These are phyloP conservation scores for Colletotrichum eleusines DNA, from an alignment of 2,329 filamentous ascomycete species.

Conservation along the genomic window DNA sequence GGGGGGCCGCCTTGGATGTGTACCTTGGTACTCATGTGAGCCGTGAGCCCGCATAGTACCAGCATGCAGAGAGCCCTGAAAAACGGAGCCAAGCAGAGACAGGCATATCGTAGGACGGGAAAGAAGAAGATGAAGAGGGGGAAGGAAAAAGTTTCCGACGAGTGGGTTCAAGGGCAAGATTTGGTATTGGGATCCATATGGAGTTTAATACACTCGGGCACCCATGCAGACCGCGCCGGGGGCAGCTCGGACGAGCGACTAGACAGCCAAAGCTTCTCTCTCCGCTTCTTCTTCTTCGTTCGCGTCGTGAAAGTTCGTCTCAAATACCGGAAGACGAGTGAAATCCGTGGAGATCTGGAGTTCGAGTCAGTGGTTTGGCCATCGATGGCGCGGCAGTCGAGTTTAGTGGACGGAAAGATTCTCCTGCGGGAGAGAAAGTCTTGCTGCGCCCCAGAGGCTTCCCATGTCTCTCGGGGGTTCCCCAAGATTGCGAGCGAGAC, in stretches of 20 bases:
- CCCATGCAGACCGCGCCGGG: conserved; percentile 11
- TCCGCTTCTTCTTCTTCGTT: not conserved
- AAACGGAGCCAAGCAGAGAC: not conserved
- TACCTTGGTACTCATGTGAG: not conserved
- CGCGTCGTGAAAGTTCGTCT: conserved; percentile 31
- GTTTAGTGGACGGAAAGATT: conserved; percentile 1
- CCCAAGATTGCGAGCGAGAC: not conserved
- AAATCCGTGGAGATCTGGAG: not conserved
- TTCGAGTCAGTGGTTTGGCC: conserved; percentile 27
- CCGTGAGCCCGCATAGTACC: conserved; percentile 1
- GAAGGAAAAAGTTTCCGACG: not conserved
- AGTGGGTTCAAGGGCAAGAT: not conserved
- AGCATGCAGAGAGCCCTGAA: not conserved
- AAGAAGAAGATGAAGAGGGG: no score
- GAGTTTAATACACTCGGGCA: not conserved
- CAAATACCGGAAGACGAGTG: conserved; percentile 4
- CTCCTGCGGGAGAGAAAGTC: not conserved
- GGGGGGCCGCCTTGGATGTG: no score
- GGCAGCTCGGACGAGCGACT: not conserved
- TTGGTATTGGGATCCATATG: conserved; percentile 17
- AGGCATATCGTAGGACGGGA: not conserved
- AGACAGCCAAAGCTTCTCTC: not conserved
- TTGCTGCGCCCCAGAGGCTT: not conserved
- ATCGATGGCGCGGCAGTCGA: conserved; percentile 17
- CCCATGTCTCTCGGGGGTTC: not conserved